Conservation (phyloP, 1,284 basidiomycete species). For the Cryptococcus amylolentus region DNA sequence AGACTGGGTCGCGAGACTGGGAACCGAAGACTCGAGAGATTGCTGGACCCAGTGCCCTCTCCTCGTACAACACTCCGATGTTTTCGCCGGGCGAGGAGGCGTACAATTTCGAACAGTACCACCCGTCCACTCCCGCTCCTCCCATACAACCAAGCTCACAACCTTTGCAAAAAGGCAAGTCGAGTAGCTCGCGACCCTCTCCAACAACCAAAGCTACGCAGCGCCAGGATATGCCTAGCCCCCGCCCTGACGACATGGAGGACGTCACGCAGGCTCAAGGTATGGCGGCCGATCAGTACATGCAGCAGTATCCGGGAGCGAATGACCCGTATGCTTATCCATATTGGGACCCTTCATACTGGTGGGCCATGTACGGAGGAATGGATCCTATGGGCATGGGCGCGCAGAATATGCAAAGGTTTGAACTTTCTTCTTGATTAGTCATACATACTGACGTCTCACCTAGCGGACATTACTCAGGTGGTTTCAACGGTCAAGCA, state of each 20-base stretch:
- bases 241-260: too few species aligned
- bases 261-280: too few species aligned
- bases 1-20: conserved; percentile 26
- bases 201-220: too few species aligned
- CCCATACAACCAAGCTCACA: too few species aligned
- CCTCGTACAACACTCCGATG: background rate
- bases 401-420: background rate
- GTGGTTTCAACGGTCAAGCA: background rate
- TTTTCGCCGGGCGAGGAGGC: too few species aligned
- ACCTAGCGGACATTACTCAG: background rate
- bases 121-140: too few species aligned
- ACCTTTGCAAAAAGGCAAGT: too few species aligned
- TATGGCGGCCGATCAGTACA: too few species aligned
- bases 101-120: too few species aligned
- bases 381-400: conserved; percentile 3
- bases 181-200: too few species aligned
- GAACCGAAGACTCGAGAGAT: conserved; percentile 19
- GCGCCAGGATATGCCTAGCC: too few species aligned
- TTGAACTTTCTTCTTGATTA: background rate
- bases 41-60: conserved; percentile 18
- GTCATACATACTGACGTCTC: background rate
- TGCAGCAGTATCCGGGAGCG: too few species aligned
- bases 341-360: conserved; percentile 19
- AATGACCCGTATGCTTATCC: conserved; percentile 4
- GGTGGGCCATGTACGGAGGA: conserved; percentile 12